phyloP scores from a whole-genome alignment of 208 protist genomes.

The Crithidia brevicula region DNA sequence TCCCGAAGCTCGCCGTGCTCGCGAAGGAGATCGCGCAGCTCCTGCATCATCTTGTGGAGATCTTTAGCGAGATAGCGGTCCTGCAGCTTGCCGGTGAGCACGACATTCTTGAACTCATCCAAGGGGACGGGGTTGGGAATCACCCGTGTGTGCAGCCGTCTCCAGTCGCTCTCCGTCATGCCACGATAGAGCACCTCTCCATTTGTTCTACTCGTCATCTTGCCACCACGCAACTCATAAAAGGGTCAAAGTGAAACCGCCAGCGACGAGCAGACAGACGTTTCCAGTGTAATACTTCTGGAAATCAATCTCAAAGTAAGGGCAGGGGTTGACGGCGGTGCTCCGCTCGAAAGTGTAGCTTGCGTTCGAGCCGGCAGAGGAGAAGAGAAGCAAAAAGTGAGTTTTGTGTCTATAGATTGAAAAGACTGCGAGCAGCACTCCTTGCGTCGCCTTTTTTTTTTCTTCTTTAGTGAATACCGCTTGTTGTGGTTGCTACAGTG shows the following conservation, averaged over 20 bases:
- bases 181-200: slow-evolving; percentile 9
- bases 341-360: too few relatives aligned
- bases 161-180: slow-evolving; percentile 64
- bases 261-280: too few relatives aligned
- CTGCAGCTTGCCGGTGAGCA: slow-evolving; percentile 51
- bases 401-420: not conserved
- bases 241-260: too few relatives aligned
- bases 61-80: slow-evolving; percentile 63
- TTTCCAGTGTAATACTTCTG: too few relatives aligned
- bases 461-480: too few relatives aligned
- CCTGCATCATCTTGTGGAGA: slow-evolving; percentile 70
- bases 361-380: too few relatives aligned
- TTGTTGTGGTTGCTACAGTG: too few relatives aligned
- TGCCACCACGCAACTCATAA: too few relatives aligned
- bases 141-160: slow-evolving; percentile 58
- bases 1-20: slow-evolving; percentile 71
- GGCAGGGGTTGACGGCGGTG: too few relatives aligned
- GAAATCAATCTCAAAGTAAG: too few relatives aligned
- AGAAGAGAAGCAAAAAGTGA: slow-evolving; percentile 7
- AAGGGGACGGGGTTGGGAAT: slow-evolving; percentile 57
- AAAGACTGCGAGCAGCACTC: too few relatives aligned
- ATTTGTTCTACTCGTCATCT: slow-evolving; percentile 3
- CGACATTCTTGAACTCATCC: slow-evolving; percentile 51
- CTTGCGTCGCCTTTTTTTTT: too few relatives aligned
- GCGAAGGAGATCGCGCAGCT: slow-evolving; percentile 69